phyloP scores from a whole-genome alignment of 129 eudicot species.

The Flaveria trinervia region DNA sequence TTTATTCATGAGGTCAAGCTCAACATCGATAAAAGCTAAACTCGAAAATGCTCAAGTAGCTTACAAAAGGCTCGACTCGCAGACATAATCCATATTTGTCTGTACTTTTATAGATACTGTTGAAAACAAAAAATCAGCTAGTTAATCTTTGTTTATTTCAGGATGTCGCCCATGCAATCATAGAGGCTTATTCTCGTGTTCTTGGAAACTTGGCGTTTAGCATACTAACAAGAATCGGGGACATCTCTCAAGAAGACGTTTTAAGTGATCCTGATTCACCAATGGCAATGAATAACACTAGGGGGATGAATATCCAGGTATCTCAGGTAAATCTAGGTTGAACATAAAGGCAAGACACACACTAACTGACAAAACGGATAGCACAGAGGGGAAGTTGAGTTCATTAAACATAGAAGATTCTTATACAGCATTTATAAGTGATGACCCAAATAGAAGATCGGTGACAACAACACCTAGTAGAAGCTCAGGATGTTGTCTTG shows the following conservation, averaged over 20 bases:
- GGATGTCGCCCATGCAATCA: slow-evolving; percentile 89
- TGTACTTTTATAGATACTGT: not conserved
- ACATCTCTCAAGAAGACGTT: slow-evolving; percentile 77
- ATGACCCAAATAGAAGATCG: slow-evolving; percentile 18
- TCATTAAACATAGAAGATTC: slow-evolving; percentile 38
- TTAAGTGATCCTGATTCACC: slow-evolving; percentile 75
- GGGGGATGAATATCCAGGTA: slow-evolving; percentile 46
- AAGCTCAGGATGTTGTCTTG: slow-evolving; percentile 71
- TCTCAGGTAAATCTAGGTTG: slow-evolving; percentile 38
- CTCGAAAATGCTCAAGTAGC: not conserved
- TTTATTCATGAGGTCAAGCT: too few species aligned
- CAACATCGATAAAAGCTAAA: not conserved
- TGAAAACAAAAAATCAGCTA: not conserved
- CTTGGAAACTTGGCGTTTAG: slow-evolving; percentile 75
- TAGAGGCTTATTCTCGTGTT: slow-evolving; percentile 95
- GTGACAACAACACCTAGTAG: slow-evolving; percentile 58
- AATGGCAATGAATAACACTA: slow-evolving; percentile 44
- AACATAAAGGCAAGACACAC: slow-evolving; percentile 47
- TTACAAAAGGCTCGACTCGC: not conserved
- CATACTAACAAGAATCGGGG: slow-evolving; percentile 81
- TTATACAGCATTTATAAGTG: slow-evolving; percentile 17
- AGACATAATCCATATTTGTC: not conserved
- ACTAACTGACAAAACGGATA: slow-evolving; percentile 56
- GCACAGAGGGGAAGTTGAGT: slow-evolving; percentile 40
- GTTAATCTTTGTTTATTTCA: slow-evolving; percentile 30